A percentile compares a stretch with the other conserved stretches of the same genome.
phyloP scores from a whole-genome alignment of 805 yeast genomes.

The Schizosaccharomyces osmophilus region DNA sequence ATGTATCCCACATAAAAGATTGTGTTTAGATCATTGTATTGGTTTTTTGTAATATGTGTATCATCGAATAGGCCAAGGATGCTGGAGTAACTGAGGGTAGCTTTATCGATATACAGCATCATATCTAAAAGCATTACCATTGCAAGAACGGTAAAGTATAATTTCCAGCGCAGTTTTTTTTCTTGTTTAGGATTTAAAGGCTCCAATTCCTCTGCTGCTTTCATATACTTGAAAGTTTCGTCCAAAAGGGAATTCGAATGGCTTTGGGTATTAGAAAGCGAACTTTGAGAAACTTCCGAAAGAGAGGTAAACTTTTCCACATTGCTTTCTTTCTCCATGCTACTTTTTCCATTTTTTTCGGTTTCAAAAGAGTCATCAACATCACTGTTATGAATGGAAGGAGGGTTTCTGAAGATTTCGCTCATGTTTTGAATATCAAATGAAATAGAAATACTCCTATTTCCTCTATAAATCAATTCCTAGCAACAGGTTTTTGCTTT shows the following conservation, averaged over 20 bases:
- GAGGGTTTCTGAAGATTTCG: too few species aligned
- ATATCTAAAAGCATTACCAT: conserved; percentile 5
- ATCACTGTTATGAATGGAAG: too few species aligned
- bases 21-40: conserved; percentile 21
- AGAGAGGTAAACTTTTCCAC: too few species aligned
- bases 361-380: too few species aligned
- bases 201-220: not conserved
- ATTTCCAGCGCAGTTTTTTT: not conserved
- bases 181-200: not conserved
- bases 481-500: too few species aligned
- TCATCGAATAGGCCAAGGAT: conserved; percentile 26
- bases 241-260: not conserved
- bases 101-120: conserved; percentile 29
- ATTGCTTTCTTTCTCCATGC: too few species aligned
- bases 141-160: not conserved
- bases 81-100: conserved; percentile 26
- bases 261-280: not conserved
- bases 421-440: too few species aligned
- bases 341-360: too few species aligned
- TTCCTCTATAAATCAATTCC: too few species aligned
- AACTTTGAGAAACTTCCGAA: not conserved
- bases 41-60: conserved; percentile 20
- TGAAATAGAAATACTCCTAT: too few species aligned
- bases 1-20: conserved; percentile 24
- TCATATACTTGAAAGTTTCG: not conserved